phyloP scores from a whole-genome alignment of 192 early-diverging fungal genomes.

The Linnemannia zychae region DNA sequence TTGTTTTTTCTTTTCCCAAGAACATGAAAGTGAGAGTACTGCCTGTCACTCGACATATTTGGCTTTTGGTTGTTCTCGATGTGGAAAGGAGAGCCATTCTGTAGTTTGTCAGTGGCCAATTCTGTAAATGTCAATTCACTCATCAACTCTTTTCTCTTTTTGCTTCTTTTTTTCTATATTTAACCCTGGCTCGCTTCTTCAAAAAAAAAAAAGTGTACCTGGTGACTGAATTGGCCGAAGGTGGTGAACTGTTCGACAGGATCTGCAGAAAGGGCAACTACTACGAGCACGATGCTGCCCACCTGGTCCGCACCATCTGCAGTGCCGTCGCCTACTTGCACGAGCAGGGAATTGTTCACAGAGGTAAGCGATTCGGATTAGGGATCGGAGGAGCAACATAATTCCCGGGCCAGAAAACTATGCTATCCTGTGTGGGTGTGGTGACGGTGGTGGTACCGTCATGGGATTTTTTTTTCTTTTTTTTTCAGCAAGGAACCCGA shows the following conservation, averaged over 20 bases:
- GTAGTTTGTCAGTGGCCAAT: not conserved
- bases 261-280: constrained; percentile 79
- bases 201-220: constrained; percentile 70
- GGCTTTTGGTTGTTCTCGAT: not conserved
- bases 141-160: not conserved
- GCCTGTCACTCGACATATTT: not conserved
- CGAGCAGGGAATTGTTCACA: constrained; percentile 87
- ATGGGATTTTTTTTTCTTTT: not conserved
- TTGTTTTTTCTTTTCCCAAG: not conserved
- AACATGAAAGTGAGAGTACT: not conserved
- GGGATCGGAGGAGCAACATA: not conserved
- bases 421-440: not conserved
- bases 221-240: constrained; percentile 82
- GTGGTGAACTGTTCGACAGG: constrained; percentile 95
- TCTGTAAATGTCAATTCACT: not conserved
- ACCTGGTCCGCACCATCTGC: constrained; percentile 82
- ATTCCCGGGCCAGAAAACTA: not conserved
- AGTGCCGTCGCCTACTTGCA: constrained; percentile 90
- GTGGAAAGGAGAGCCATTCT: not conserved
- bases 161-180: constrained; percentile 10
- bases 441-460: not conserved
- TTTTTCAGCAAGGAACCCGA: not conserved
- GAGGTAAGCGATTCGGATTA: constrained; percentile 58
- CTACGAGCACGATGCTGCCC: constrained; percentile 85
- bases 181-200: not conserved